Conservation (phyloP, 1,139 yeast genomes). For the Candida glucosophila region DNA sequence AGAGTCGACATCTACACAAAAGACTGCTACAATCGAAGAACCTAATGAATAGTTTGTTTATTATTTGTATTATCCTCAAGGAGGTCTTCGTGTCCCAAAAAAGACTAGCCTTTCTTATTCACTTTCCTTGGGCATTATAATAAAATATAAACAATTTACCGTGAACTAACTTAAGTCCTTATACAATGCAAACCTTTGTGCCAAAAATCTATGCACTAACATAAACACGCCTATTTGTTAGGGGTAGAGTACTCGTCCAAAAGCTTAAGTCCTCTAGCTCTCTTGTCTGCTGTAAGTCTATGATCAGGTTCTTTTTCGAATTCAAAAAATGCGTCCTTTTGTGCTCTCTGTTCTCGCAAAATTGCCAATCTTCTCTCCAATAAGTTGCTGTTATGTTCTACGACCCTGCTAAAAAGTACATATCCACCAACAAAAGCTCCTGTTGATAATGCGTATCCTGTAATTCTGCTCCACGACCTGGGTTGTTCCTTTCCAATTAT, state of each 20-base stretch:
- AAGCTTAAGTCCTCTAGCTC: slow-evolving; percentile 31
- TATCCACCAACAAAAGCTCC: slow-evolving; percentile 33
- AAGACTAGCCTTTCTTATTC: too few species aligned
- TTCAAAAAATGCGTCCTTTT: slow-evolving; percentile 31
- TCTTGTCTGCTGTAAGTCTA: slow-evolving; percentile 31
- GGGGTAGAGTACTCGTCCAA: slow-evolving; percentile 33
- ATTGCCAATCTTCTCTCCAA: slow-evolving; percentile 37
- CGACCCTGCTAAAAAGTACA: slow-evolving; percentile 23
- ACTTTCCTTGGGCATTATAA: too few species aligned
- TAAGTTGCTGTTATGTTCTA: slow-evolving; percentile 30
- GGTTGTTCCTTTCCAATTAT: slow-evolving; percentile 28
- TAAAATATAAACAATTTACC: too few species aligned
- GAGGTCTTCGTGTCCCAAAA: too few species aligned
- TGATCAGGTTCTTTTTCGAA: slow-evolving; percentile 23
- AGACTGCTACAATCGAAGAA: too few species aligned
- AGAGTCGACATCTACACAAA: too few species aligned
- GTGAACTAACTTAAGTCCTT: too few species aligned
- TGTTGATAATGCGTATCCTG: slow-evolving; percentile 30
- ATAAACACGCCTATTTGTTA: slow-evolving; percentile 26
- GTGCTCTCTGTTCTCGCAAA: slow-evolving; percentile 40
- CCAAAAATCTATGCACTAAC: too few species aligned
- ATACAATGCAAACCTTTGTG: too few species aligned
- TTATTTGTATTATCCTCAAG: too few species aligned
- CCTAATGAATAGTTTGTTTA: too few species aligned
- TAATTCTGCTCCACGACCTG: slow-evolving; percentile 22